Evolutionary conservation across 768 basidiomycete species (phyloP), one percentile per base, ranked within the genome.

Genomic region (Collybiopsis luxurians): DNA sequence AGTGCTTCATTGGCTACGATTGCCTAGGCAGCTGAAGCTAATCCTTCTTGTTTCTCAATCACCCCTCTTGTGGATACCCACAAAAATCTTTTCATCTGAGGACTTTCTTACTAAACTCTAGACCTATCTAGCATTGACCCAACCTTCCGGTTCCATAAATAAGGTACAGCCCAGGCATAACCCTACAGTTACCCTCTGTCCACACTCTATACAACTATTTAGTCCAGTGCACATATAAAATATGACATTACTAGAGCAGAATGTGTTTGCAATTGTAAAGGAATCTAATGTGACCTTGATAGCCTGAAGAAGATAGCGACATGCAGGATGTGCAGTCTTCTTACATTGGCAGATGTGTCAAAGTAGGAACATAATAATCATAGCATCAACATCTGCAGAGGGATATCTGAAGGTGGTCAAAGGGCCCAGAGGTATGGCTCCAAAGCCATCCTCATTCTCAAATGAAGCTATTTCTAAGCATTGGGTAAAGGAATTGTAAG

Each of bases 1-100:
- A 90, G 87, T 3, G 93, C 92, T 11, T 84, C 90, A 64, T 95
- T 93, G 0, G 87, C 94, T 39, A 99, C 98, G 97, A 89, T 99
- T 40, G 97, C 97, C 21, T 87, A 94, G 4, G 94, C 88, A 1
- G 97, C 95, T 5, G 97, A 99, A 70, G 73, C 87, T 4, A 99
- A 98, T 69, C 92, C 94, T 0, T 86, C 90, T 0, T 89, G 93
- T 63, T 98, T 98, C 76, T 83, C 84, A 2, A 72, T 80, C 17
- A 80, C 67, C 0, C 89, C 90, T 2, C 74, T 92, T 23, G 67
- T 75, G 12, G 89, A 94, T 61, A 71, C 94, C 1, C 87, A 90
- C 59, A 70, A 73, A 53, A 85, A 80, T 3, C 73, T 97, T 26
- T 73, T 91, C 46, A n/a, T n/a, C n/a, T n/a, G n/a, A n/a, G n/a